phyloP scores from a whole-genome alignment of 257 asterid genomes.

The Cynanchum wilfordii region DNA sequence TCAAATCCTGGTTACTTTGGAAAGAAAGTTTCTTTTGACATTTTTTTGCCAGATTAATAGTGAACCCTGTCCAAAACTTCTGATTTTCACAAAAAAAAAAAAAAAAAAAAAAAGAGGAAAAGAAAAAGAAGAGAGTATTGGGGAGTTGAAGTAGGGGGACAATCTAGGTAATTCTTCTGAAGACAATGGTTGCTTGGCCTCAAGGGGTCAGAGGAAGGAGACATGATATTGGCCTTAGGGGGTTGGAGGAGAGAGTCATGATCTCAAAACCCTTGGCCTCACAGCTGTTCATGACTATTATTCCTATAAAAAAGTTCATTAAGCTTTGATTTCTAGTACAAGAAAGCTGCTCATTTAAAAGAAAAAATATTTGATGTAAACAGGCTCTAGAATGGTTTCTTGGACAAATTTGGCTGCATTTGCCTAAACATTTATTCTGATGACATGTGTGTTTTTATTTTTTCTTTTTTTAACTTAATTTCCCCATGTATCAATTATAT shows the following conservation, averaged over 20 bases:
- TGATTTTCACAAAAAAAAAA: neutral
- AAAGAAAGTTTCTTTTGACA: constrained; percentile 4
- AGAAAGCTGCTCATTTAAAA: neutral
- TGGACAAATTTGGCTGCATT: neutral
- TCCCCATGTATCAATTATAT: too few species aligned
- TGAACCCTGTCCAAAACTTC: neutral
- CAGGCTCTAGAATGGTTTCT: neutral
- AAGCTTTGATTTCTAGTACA: neutral
- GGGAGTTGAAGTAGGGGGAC: neutral
- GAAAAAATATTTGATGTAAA: neutral
- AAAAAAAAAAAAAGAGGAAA: neutral
- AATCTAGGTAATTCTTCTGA: neutral
- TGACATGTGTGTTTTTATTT: too few species aligned
- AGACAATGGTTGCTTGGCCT: neutral
- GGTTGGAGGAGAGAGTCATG: neutral
- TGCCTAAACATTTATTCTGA: neutral
- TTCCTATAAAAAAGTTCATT: neutral
- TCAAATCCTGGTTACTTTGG: constrained; percentile 7
- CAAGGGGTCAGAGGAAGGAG: neutral
- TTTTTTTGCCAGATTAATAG: neutral
- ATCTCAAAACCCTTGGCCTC: neutral
- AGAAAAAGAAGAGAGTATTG: neutral
- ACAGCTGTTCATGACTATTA: neutral
- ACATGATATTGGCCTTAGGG: neutral
- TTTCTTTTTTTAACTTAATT: too few species aligned